These are phyloP conservation scores for Ophioceras dolichostomum DNA, from an alignment of 2,329 filamentous ascomycete genomes.

Conservation along the genomic window DNA sequence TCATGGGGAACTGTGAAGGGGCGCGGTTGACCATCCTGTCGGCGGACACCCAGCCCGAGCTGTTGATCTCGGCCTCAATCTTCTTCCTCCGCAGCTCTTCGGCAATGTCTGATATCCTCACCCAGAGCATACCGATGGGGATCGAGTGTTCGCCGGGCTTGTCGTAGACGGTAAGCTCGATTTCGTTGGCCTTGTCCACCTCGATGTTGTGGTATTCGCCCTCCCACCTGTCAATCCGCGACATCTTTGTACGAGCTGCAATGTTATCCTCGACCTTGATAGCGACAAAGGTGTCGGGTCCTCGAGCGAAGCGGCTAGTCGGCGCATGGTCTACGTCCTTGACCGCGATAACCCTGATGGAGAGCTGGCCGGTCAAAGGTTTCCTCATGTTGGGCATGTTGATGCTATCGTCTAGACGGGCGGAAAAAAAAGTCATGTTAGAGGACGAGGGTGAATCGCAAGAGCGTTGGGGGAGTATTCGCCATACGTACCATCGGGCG, in stretches of 20 bases:
- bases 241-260: constrained; percentile 75
- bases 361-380: constrained; percentile 83
- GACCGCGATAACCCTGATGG: constrained; percentile 75
- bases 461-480: background rate
- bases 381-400: constrained; percentile 92
- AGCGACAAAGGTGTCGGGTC: constrained; percentile 89
- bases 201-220: constrained; percentile 85
- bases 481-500: constrained; percentile 59
- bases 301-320: constrained; percentile 70
- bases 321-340: constrained; percentile 92
- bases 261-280: constrained; percentile 95
- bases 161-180: constrained; percentile 95
- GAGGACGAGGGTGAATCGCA: no score
- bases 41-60: constrained; percentile 91
- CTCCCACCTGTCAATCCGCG: constrained; percentile 81
- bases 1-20: constrained; percentile 47
- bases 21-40: constrained; percentile 69
- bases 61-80: constrained; percentile 91
- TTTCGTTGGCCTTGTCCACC: constrained; percentile 97
- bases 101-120: constrained; percentile 90
- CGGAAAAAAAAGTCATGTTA: background rate
- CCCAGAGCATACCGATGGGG: constrained; percentile 91
- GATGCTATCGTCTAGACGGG: constrained; percentile 72
- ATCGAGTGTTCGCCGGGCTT: constrained; percentile 83
- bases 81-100: constrained; percentile 96